Percentiles rank a stretch among this genome's conserved stretches.
phyloP scores from a whole-genome alignment of 148 eudicot genomes.

The Spergularia bocconei region DNA sequence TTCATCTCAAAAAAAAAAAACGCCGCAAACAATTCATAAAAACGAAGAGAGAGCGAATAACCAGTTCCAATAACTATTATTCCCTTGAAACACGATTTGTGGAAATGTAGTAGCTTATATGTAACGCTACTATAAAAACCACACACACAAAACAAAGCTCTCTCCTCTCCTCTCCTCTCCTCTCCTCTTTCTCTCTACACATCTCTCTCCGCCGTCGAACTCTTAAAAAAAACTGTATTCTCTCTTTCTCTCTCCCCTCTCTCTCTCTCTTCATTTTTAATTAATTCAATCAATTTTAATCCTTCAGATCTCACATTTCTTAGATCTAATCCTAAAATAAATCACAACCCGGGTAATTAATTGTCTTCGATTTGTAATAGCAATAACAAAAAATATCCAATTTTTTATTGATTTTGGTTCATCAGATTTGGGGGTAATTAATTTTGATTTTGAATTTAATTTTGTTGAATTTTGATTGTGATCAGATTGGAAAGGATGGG shows the following conservation, averaged over 20 bases:
- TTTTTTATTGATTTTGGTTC: too few species aligned
- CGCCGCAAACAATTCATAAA: too few species aligned
- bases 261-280: not conserved
- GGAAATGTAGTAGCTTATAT: too few species aligned
- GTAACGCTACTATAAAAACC: too few species aligned
- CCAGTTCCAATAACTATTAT: too few species aligned
- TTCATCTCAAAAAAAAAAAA: too few species aligned
- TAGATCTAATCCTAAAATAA: not conserved
- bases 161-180: not conserved
- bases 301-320: not conserved
- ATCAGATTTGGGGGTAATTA: too few species aligned
- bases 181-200: not conserved
- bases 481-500: constrained; percentile 36
- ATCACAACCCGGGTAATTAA: not conserved
- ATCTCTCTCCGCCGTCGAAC: constrained; percentile 23
- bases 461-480: too few species aligned
- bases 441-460: too few species aligned
- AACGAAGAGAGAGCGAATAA: too few species aligned
- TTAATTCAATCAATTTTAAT: not conserved
- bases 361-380: not conserved
- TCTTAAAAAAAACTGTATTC: constrained; percentile 9
- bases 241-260: not conserved
- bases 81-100: too few species aligned
- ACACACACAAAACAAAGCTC: not conserved
- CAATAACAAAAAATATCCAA: too few species aligned